A percentile compares a stretch with the other conserved stretches of the same genome.
phyloP scores from a whole-genome alignment of 345 rosid genomes.

The Salix udensis region DNA sequence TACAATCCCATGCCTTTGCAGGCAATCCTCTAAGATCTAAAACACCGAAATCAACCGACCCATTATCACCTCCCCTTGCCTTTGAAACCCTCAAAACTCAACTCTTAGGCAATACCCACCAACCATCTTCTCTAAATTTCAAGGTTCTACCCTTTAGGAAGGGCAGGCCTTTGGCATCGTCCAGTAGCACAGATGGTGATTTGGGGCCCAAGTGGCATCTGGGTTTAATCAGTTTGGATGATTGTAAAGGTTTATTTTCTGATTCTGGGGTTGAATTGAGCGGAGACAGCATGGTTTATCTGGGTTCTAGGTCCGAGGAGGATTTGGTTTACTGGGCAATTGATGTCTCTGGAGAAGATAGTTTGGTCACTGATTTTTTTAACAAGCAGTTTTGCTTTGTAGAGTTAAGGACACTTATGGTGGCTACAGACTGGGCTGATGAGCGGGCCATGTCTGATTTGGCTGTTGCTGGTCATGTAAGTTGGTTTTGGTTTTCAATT shows the following conservation, averaged over 20 bases:
- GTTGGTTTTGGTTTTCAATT: slow-evolving; percentile 17
- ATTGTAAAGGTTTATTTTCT: slow-evolving; percentile 44
- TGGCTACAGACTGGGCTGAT: slow-evolving; percentile 91
- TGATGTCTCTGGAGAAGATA: slow-evolving; percentile 48
- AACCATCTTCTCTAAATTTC: slow-evolving; percentile 47
- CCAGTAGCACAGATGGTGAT: slow-evolving; percentile 34
- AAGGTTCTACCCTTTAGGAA: slow-evolving; percentile 75
- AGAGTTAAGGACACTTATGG: slow-evolving; percentile 88
- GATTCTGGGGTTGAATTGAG: slow-evolving; percentile 48
- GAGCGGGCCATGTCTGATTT: slow-evolving; percentile 69
- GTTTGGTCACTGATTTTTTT: slow-evolving; percentile 43
- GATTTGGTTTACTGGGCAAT: slow-evolving; percentile 78
- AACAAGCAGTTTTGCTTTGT: slow-evolving; percentile 55
- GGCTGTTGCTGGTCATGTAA: slow-evolving; percentile 94
- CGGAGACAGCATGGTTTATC: slow-evolving; percentile 59
- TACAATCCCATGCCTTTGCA: slow-evolving; percentile 71
- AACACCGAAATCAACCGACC: slow-evolving; percentile 58
- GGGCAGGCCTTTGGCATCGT: slow-evolving; percentile 74
- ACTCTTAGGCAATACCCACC: slow-evolving; percentile 39
- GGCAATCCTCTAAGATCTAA: slow-evolving; percentile 60
- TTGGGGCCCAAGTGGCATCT: slow-evolving; percentile 62
- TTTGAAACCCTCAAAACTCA: slow-evolving; percentile 59
- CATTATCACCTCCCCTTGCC: slow-evolving; percentile 57
- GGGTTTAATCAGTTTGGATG: slow-evolving; percentile 70
- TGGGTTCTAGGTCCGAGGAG: slow-evolving; percentile 55